Evolutionary conservation across 164 flowering plant genomes (phyloP).

Genomic region (Buxus sempervirens): DNA sequence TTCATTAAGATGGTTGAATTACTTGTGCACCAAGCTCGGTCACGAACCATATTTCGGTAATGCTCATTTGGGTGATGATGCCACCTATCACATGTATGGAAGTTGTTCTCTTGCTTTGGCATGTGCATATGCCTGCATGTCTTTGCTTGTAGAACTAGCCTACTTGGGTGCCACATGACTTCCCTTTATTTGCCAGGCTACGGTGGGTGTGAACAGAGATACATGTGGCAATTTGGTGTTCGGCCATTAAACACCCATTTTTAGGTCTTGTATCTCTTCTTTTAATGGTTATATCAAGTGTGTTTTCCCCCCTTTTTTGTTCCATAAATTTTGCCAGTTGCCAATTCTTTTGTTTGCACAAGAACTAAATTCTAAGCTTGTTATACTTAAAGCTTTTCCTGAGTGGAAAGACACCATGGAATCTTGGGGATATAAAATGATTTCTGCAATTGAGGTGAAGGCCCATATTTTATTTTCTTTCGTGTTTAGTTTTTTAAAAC

Average conservation of each 20-base stretch:
- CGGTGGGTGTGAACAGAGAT: too few relatives aligned
- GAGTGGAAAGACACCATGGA: slow-evolving; percentile 98
- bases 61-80: too few relatives aligned
- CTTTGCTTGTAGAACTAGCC: too few relatives aligned
- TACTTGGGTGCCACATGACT: too few relatives aligned
- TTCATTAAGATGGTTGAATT: too few relatives aligned
- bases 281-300: neutral
- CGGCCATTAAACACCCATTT: slow-evolving; percentile 80
- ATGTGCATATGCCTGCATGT: too few relatives aligned
- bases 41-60: too few relatives aligned
- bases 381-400: slow-evolving; percentile 90
- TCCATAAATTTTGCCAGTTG: neutral
- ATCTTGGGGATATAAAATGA: slow-evolving; percentile 91
- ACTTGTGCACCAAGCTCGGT: too few relatives aligned
- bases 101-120: too few relatives aligned
- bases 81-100: too few relatives aligned
- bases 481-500: neutral
- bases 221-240: slow-evolving; percentile 98
- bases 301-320: too few relatives aligned
- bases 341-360: slow-evolving; percentile 21
- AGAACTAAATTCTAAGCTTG: slow-evolving; percentile 96
- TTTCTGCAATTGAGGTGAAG: slow-evolving; percentile 76
- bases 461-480: neutral
- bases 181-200: too few relatives aligned
- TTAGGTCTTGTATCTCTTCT: slow-evolving; percentile 41